These are phyloP conservation scores for Tricholoma furcatifolium DNA, from an alignment of 768 basidiomycete species.

Conservation along the genomic window DNA sequence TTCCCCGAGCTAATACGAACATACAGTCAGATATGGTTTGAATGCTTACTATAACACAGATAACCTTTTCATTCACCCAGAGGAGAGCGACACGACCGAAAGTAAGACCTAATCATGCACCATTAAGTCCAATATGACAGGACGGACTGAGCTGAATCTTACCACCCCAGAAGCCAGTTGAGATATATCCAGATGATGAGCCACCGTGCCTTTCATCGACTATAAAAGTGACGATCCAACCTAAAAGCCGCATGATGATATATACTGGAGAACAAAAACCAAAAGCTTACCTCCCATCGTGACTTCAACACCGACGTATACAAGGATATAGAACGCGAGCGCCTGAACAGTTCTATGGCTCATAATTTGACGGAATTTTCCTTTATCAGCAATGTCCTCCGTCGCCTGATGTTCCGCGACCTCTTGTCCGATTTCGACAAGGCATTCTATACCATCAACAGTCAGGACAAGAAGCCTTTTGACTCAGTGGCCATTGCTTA, in stretches of 20 bases:
- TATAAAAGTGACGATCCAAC: constrained; percentile 71
- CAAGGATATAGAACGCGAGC: constrained; percentile 60
- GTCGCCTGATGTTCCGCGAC: constrained; percentile 26
- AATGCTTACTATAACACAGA: neutral
- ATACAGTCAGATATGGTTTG: neutral
- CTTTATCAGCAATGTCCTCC: neutral
- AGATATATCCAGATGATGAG: constrained; percentile 28
- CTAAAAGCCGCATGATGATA: constrained; percentile 25
- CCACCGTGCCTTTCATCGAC: constrained; percentile 36
- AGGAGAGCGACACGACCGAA: constrained; percentile 53
- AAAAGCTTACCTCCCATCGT: constrained; percentile 45
- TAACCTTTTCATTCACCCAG: constrained; percentile 53
- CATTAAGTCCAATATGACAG: constrained; percentile 40
- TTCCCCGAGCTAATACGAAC: constrained; percentile 45
- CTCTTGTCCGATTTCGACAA: constrained; percentile 47
- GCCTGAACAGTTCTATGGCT: constrained; percentile 53
- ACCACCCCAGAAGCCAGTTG: constrained; percentile 26
- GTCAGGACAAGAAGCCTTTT: neutral
- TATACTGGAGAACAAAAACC: neutral
- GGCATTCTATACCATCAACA: constrained; percentile 37
- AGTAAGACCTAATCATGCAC: constrained; percentile 1
- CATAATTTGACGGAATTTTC: constrained; percentile 49
- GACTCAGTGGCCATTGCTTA: constrained; percentile 18
- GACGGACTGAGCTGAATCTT: neutral
- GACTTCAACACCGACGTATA: constrained; percentile 73